Base-by-base conservation (phyloP, 805 yeast genomes). In the Yueomyces sp. region DNA sequence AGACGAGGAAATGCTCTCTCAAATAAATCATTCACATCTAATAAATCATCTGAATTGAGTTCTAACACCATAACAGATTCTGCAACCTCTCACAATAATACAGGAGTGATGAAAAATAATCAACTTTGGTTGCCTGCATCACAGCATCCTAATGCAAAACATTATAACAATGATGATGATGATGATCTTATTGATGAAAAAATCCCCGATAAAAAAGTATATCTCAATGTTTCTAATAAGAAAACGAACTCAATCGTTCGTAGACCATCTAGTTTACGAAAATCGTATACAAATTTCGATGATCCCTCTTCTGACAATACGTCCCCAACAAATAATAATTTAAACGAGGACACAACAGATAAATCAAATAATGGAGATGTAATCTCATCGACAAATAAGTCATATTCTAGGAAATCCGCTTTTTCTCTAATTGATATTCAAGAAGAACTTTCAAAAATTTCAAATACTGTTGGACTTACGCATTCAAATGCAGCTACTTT, bases 121-220 rank as follows among this genome's bases (percentile, higher is more conserved):
- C 63, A 83, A 33, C 64, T 90, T 42, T 90, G 97, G 97, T 96
- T 90, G 1, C 96, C 97, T 0, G 97, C 97, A 1, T 78, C 77
- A 47, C 70, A 85, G 31, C 97, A 90, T 56, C 97, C 97, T 1
- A 88, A 84, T 52, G 73, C 90, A 19, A 88, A 94, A 27, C 96
- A 96, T 2, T 78, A 83, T 39, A 79, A 79, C 43, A 59, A 58
- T 41, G 53, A 59, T 26, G 26, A 34, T 5, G 5, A 11, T 11
- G 37, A 34, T 7, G 5, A 11, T 11, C 5, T 11, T n/a, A 11
- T n/a, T 7, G 5, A 34, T 11, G 37, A 34, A 46, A 29, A 45
- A 45, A 4, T 19, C 36, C 2, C 30, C 36, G 4, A 37, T 33
- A 9, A 40, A 29, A 38, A 40, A 36, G 28, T 34, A 19, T 41